These are phyloP conservation scores for Podospora sp. DNA, from an alignment of 495 filamentous ascomycete genomes.

Conservation along the genomic window DNA sequence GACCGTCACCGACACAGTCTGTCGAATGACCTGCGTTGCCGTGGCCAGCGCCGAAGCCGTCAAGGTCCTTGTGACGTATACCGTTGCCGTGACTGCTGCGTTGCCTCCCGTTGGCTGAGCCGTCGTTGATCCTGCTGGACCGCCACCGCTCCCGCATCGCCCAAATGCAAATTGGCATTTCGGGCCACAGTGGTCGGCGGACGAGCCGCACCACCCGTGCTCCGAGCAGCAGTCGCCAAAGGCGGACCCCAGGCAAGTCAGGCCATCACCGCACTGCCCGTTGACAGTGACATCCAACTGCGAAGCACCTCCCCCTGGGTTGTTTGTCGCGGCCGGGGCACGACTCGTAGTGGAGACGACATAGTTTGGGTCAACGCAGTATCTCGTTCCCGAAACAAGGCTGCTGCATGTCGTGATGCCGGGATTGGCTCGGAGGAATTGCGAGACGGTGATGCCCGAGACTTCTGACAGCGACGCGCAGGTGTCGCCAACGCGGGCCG, in stretches of 20 bases:
- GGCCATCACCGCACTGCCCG: constrained; percentile 54
- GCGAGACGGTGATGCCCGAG: constrained; percentile 21
- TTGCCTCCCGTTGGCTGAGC: background rate
- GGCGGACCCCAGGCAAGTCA: constrained; percentile 53
- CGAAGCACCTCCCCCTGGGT: constrained; percentile 24
- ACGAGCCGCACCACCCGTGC: constrained; percentile 53
- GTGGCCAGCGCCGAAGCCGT: background rate
- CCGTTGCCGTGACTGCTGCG: background rate
- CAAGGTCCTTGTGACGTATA: background rate
- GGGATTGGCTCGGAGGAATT: constrained; percentile 27
- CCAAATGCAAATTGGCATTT: constrained; percentile 56
- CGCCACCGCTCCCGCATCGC: constrained; percentile 45
- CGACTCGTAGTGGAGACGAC: background rate
- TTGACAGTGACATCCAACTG: constrained; percentile 46
- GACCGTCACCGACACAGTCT: constrained; percentile 14
- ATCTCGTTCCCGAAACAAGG: constrained; percentile 12
- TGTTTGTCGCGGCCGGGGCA: constrained; percentile 9
- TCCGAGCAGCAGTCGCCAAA: constrained; percentile 48
- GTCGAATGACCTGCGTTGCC: constrained; percentile 3
- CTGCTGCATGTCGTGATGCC: constrained; percentile 5
- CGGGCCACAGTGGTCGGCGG: constrained; percentile 51
- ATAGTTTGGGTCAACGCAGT: constrained; percentile 24
- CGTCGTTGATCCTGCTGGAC: background rate
- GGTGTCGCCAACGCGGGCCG: constrained; percentile 24
- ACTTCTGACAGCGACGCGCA: constrained; percentile 22